phyloP scores from a whole-genome alignment of 1,284 basidiomycete genomes.

The Malassezia caprae region DNA sequence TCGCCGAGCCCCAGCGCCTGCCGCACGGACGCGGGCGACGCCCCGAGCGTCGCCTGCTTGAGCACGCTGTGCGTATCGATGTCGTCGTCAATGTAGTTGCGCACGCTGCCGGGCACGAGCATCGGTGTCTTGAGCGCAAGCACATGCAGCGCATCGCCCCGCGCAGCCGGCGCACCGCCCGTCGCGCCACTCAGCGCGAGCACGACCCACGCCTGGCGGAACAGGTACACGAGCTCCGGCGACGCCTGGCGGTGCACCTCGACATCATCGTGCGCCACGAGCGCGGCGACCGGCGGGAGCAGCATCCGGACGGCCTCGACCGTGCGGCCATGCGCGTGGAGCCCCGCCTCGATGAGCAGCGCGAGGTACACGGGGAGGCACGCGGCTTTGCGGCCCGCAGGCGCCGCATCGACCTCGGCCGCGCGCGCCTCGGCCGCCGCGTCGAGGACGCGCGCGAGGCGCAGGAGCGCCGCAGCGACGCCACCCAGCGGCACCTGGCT shows the following conservation, averaged over 20 bases:
- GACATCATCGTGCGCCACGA: conserved; percentile 68
- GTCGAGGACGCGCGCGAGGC: conserved; percentile 26
- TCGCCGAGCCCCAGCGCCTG: conserved; percentile 56
- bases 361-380: conserved; percentile 77
- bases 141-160: conserved; percentile 54
- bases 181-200: conserved; percentile 61
- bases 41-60: conserved; percentile 49
- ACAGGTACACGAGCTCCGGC: conserved; percentile 64
- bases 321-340: conserved; percentile 19
- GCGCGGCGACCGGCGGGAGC: conserved; percentile 76
- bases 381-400: conserved; percentile 29
- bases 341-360: conserved; percentile 63
- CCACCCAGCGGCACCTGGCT: conserved; percentile 41
- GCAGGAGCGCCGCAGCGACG: conserved; percentile 32
- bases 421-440: conserved; percentile 9
- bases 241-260: conserved; percentile 58
- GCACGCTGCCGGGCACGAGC: conserved; percentile 69
- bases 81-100: conserved; percentile 76
- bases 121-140: conserved; percentile 82
- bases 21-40: conserved; percentile 28
- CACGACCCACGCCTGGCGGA: conserved; percentile 90
- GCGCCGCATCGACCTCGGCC: not conserved
- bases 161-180: conserved; percentile 36
- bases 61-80: conserved; percentile 88
- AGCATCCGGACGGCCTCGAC: conserved; percentile 50